Evolutionary conservation across 805 yeast species (phyloP).

Genomic region (Wickerhamiella musiphila): DNA sequence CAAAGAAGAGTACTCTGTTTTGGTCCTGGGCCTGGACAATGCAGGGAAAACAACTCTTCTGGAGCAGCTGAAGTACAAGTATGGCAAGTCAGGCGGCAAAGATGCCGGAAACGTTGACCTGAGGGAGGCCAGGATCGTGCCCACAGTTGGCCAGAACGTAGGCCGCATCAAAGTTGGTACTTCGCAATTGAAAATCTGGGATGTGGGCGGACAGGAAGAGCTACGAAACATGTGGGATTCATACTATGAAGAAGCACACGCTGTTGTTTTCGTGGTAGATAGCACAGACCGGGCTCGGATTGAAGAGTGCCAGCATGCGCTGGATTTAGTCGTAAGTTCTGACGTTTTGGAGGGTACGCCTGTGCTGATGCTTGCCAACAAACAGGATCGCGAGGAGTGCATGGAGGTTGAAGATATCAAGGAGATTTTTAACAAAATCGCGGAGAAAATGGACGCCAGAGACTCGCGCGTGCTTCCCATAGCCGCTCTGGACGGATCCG

Average conservation of each 20-base stretch:
- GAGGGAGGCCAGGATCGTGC: conserved; percentile 37
- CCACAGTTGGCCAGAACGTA: conserved; percentile 88
- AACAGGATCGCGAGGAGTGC: conserved; percentile 63
- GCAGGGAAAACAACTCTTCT: conserved; percentile 85
- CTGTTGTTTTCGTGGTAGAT: conserved; percentile 81
- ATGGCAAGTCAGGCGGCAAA: conserved; percentile 26
- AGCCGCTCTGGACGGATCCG: conserved; percentile 63
- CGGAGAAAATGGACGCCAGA: conserved; percentile 74
- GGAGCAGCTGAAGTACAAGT: conserved; percentile 45
- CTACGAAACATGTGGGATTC: conserved; percentile 74
- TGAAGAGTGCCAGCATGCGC: conserved; percentile 60
- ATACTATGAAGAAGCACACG: conserved; percentile 76
- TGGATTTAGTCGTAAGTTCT: conserved; percentile 36
- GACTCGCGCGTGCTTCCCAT: conserved; percentile 83
- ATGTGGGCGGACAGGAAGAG: conserved; percentile 87
- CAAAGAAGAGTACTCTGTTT: conserved; percentile 53
- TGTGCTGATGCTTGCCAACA: conserved; percentile 84
- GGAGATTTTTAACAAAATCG: conserved; percentile 64
- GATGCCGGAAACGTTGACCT: conserved; percentile 10
- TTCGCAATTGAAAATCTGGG: conserved; percentile 66
- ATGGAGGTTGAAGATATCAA: conserved; percentile 66
- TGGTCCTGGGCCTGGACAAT: conserved; percentile 81
- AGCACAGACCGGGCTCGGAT: conserved; percentile 72
- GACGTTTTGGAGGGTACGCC: conserved; percentile 66
- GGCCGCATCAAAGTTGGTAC: conserved; percentile 26